Conservation (phyloP, 495 filamentous ascomycete genomes). For the Aspergillus carlsbadensis region DNA sequence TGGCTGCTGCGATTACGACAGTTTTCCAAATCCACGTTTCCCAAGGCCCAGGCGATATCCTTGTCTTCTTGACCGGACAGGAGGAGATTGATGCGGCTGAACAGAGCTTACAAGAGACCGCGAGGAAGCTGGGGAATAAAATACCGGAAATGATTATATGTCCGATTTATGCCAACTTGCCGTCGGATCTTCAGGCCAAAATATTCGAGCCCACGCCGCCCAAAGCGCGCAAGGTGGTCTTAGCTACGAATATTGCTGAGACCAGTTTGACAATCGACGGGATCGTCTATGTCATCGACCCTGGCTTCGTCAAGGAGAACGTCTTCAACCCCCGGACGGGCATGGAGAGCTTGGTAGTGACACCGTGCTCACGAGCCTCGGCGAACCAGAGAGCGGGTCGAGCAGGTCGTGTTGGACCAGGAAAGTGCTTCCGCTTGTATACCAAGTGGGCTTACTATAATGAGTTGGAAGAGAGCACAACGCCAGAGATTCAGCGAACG, state of each 20-base stretch:
- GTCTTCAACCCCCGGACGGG: conserved; percentile 88
- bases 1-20: conserved; percentile 87
- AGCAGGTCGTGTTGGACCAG: conserved; percentile 88
- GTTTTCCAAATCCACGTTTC: conserved; percentile 95
- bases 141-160: conserved; percentile 84
- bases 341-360: conserved; percentile 88
- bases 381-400: conserved; percentile 91
- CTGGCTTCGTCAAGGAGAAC: conserved; percentile 94
- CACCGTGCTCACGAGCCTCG: conserved; percentile 89
- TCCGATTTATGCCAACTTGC: conserved; percentile 87
- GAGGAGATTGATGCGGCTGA: conserved; percentile 89
- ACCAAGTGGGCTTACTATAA: conserved; percentile 94
- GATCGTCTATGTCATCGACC: conserved; percentile 89
- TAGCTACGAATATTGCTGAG: conserved; percentile 90
- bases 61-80: conserved; percentile 88
- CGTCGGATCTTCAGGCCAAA: conserved; percentile 80
- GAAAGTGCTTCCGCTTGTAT: conserved; percentile 93
- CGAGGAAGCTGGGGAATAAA: conserved; percentile 75
- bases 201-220: conserved; percentile 88
- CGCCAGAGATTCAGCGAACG: conserved; percentile 90
- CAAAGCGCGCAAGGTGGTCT: conserved; percentile 77
- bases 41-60: conserved; percentile 81
- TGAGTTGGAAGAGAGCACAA: conserved; percentile 90
- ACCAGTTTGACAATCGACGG: conserved; percentile 87
- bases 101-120: conserved; percentile 75